Percentiles rank a stretch among this genome's conserved stretches.
These are phyloP conservation scores for Meyerozyma smithsonii DNA, from an alignment of 1,139 yeast species.

Conservation along the genomic window DNA sequence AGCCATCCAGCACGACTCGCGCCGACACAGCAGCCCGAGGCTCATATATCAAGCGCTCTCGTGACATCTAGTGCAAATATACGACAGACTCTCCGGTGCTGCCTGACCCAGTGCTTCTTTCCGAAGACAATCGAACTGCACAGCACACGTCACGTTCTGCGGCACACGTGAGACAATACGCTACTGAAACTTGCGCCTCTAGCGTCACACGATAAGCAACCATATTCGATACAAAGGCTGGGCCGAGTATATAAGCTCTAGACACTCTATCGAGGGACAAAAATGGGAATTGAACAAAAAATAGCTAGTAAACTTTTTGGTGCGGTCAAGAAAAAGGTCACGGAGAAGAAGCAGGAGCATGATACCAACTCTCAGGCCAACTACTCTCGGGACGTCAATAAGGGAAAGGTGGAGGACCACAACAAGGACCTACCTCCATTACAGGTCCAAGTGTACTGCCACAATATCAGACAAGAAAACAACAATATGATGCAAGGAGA, in stretches of 20 bases:
- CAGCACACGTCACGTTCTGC: too few relatives aligned
- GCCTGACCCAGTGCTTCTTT: too few relatives aligned
- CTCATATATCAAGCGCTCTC: neutral
- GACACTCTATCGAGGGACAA: neutral
- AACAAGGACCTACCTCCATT: constrained; percentile 12
- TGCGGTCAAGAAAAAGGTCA: constrained; percentile 6
- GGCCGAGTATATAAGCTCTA: neutral
- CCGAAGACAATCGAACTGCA: too few relatives aligned
- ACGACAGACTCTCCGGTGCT: too few relatives aligned
- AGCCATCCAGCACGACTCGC: neutral
- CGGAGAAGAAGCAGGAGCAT: constrained; percentile 4
- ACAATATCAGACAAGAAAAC: constrained; percentile 50
- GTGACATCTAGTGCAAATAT: too few relatives aligned
- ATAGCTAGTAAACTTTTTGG: constrained; percentile 8
- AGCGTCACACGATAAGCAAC: constrained; percentile 3
- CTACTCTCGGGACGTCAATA: constrained; percentile 1
- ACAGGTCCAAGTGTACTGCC: constrained; percentile 42
- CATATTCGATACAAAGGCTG: neutral
- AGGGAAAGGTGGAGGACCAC: constrained; percentile 6
- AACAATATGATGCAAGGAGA: constrained; percentile 29
- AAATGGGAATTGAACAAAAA: constrained; percentile 7
- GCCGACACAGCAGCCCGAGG: neutral
- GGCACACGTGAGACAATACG: neutral
- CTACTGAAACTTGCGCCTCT: neutral
- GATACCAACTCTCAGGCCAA: neutral